A percentile compares a stretch with the other conserved stretches of the same genome.
Evolutionary conservation across 805 yeast species (phyloP).

Genomic region (Lachancea thermotolerans): DNA sequence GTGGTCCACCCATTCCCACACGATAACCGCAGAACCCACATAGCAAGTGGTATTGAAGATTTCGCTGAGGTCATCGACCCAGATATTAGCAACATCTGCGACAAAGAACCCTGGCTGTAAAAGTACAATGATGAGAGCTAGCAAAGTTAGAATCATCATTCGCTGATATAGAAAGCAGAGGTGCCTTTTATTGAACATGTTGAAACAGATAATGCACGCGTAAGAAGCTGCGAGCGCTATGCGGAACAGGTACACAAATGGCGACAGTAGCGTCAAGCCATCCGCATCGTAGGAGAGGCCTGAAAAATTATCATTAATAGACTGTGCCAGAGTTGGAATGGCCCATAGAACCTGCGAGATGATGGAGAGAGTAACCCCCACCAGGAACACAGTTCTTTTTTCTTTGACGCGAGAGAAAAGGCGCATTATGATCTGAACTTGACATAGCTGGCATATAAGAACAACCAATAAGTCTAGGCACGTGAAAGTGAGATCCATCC

Average conservation of each 20-base stretch:
- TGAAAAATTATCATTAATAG: conserved; percentile 8
- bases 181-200: conserved; percentile 45
- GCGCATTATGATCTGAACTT: conserved; percentile 65
- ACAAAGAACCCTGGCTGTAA: conserved; percentile 64
- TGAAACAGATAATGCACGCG: conserved; percentile 55
- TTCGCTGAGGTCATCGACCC: conserved; percentile 71
- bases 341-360: conserved; percentile 67
- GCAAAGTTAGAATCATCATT: conserved; percentile 48
- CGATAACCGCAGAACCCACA: conserved; percentile 61
- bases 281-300: conserved; percentile 13
- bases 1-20: conserved; percentile 83
- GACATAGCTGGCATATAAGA: conserved; percentile 53
- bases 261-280: conserved; percentile 55
- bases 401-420: conserved; percentile 62
- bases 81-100: conserved; percentile 67
- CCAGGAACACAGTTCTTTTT: conserved; percentile 51
- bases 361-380: conserved; percentile 49
- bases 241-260: conserved; percentile 65
- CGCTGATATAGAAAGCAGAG: conserved; percentile 39
- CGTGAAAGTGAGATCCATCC: conserved; percentile 40
- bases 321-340: conserved; percentile 44
- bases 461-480: conserved; percentile 53
- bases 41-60: conserved; percentile 67
- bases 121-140: conserved; percentile 50
- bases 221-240: conserved; percentile 66